Base-by-base conservation (phyloP, 495 filamentous ascomycete genomes). In the Elaphomyces granulatus region DNA sequence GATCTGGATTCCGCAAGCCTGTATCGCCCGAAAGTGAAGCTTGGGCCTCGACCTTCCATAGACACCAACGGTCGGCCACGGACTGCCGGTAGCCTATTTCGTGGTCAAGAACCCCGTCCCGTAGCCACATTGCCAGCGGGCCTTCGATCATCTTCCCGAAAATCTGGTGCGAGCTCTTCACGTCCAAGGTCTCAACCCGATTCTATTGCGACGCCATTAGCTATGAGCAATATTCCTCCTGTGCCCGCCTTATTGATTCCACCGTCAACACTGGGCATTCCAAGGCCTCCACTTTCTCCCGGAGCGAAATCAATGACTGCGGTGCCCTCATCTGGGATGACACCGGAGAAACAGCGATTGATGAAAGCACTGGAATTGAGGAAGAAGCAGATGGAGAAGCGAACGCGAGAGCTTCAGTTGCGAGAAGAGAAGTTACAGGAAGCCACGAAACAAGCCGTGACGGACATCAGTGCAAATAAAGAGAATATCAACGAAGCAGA, bases 331-430 rank as follows among this genome's bases (percentile, higher is more conserved):
- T 69, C 71, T 20, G 69, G 74, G 12, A 76, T 92, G 51, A 88
- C 85, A 1, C 82, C 84, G 0, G 90, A 96, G 54, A 94, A 94
- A 55, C 75, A 81, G 47, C 72, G 87, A 45, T 64, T 98, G 43
- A 83, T 93, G 84, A 94, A 88, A 63, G 88, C 90, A 3, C 68
- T 95, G 55, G 81, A 96, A 47, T 63, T 95, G 33, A 71, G 90
- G 30, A 87, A 85, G 58, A 85, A 81, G 51, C 77, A 83, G 47
- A 66, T 76, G 67, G 71, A 60, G 14, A 68, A 61, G 40, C 51
- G 54, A 30, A 52, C 56, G n/a, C 53, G 59, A 19, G 53, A 59
- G 9, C 37, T 33, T 15, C 45, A 28, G 38, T 51, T 43, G 31
- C 31, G 56, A 45, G 32, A 47, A 62, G 33, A 38, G 43, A 20